phyloP scores from a whole-genome alignment of 1,284 basidiomycete species.

The Pseudozyma thailandica region DNA sequence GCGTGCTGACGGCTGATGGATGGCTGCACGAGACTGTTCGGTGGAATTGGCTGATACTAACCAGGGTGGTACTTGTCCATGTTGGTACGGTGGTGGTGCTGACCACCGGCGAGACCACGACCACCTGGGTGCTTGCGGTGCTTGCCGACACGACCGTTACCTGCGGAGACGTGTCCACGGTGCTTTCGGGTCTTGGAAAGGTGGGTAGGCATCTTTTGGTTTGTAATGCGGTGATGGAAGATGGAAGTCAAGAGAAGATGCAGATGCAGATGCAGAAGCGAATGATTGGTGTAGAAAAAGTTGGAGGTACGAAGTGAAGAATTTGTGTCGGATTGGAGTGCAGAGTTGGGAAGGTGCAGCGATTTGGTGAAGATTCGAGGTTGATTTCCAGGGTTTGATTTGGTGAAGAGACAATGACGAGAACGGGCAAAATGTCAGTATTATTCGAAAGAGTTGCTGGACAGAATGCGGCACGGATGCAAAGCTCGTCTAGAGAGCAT shows the following conservation, averaged over 20 bases:
- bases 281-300: not conserved
- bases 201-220: slow-evolving; percentile 83
- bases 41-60: slow-evolving; percentile 41
- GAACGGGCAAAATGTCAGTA: slow-evolving; percentile 25
- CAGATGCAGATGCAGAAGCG: not conserved
- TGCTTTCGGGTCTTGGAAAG: slow-evolving; percentile 97
- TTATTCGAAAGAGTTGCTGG: not conserved
- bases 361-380: not conserved
- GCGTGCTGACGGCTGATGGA: not conserved
- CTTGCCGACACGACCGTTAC: slow-evolving; percentile 98
- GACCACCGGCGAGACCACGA: slow-evolving; percentile 99
- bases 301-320: slow-evolving; percentile 1
- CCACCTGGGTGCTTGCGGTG: slow-evolving; percentile 99
- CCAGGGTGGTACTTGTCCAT: slow-evolving; percentile 69
- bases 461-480: not conserved
- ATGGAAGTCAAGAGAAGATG: not conserved
- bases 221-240: slow-evolving; percentile 2
- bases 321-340: not conserved
- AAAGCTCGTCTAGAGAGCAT: slow-evolving; percentile 5
- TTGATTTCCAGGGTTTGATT: not conserved
- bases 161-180: slow-evolving; percentile 83
- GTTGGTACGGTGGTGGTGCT: slow-evolving; percentile 91
- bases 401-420: not conserved
- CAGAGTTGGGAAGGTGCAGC: not conserved
- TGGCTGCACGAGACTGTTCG: not conserved